These are phyloP conservation scores for Pythium pyrilobum DNA, from an alignment of 352 stramenopile species.

Conservation along the genomic window DNA sequence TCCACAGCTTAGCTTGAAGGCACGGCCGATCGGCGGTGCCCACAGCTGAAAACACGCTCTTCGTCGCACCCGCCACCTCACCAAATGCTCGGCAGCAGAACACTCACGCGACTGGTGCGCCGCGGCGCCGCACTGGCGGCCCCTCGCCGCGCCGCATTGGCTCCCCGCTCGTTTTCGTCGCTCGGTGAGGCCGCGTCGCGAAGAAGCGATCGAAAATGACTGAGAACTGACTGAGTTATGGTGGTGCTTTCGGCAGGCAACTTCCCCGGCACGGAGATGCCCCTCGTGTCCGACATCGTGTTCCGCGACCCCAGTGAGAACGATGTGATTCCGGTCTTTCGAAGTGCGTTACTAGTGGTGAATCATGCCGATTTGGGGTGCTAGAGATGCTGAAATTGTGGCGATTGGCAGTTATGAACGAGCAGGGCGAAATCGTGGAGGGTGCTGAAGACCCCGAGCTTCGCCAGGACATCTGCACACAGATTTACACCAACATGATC, in stretches of 20 bases:
- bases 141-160: neutral
- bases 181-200: conserved; percentile 18
- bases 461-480: conserved; percentile 66
- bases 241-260: conserved; percentile 25
- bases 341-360: conserved; percentile 52
- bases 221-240: neutral
- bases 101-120: conserved; percentile 10
- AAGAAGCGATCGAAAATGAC: neutral
- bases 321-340: conserved; percentile 85
- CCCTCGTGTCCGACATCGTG: conserved; percentile 84
- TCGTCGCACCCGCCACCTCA: neutral
- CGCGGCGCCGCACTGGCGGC: conserved; percentile 7
- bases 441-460: conserved; percentile 73
- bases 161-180: conserved; percentile 24
- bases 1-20: conserved; percentile 30
- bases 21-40: neutral
- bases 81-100: conserved; percentile 10
- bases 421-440: conserved; percentile 73
- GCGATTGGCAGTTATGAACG: conserved; percentile 63
- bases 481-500: conserved; percentile 88
- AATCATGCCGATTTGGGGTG: conserved; percentile 9
- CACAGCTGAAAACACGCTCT: conserved; percentile 6
- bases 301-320: conserved; percentile 86
- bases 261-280: conserved; percentile 82
- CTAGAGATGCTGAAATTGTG: neutral